phyloP scores from a whole-genome alignment of 2,329 filamentous ascomycete species.

The Cladobotryum protrusum region DNA sequence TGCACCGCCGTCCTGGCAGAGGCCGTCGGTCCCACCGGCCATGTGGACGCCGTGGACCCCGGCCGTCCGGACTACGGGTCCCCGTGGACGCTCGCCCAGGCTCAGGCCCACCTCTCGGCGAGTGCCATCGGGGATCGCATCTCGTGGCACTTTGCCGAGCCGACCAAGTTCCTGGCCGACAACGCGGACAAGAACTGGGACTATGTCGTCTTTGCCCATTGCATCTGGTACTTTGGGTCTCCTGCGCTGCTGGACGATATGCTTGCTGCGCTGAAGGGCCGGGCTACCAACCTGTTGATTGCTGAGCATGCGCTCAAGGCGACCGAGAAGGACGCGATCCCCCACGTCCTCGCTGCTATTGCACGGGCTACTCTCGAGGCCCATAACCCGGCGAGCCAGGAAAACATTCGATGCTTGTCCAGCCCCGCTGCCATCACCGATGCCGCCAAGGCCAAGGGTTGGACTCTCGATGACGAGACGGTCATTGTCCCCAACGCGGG shows the following conservation, averaged over 20 bases:
- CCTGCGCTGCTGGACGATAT: slow-evolving; percentile 21
- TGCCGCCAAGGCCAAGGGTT: slow-evolving; percentile 31
- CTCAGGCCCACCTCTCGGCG: slow-evolving; percentile 38
- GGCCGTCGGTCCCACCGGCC: slow-evolving; percentile 36
- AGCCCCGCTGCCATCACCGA: slow-evolving; percentile 34
- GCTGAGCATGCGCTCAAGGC: slow-evolving; percentile 29
- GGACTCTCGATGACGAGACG: slow-evolving; percentile 29
- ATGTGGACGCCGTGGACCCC: slow-evolving; percentile 48
- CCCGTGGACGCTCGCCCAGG: slow-evolving; percentile 43
- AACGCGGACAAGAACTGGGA: slow-evolving; percentile 30
- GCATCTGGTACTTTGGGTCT: slow-evolving; percentile 48
- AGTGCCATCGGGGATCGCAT: slow-evolving; percentile 36
- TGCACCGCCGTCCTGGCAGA: slow-evolving; percentile 48
- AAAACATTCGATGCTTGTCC: slow-evolving; percentile 44
- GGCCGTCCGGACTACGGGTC: slow-evolving; percentile 42
- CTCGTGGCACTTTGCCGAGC: slow-evolving; percentile 35
- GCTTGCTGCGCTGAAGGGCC: slow-evolving; percentile 17
- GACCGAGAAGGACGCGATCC: slow-evolving; percentile 29
- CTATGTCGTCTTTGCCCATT: slow-evolving; percentile 43
- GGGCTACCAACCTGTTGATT: slow-evolving; percentile 16
- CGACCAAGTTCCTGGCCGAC: slow-evolving; percentile 29
- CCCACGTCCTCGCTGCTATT: slow-evolving; percentile 48
- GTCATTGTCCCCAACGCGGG: slow-evolving; percentile 30
- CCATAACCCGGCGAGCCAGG: slow-evolving; percentile 28
- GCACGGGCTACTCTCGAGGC: slow-evolving; percentile 38